These are phyloP conservation scores for Saccharomycopsis capsularis DNA, from an alignment of 805 yeast genomes.

Conservation along the genomic window DNA sequence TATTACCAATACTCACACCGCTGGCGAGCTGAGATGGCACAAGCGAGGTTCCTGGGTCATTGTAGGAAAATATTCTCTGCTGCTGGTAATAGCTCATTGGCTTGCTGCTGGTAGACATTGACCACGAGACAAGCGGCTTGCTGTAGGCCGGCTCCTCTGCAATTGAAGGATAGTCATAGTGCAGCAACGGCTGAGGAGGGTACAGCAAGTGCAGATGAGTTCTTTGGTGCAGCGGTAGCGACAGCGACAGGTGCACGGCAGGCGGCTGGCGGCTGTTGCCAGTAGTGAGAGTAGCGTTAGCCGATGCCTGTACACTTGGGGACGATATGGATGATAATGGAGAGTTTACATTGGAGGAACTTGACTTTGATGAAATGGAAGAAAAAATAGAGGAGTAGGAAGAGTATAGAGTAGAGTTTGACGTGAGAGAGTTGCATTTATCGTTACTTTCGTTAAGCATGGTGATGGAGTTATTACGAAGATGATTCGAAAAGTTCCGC, in stretches of 20 bases:
- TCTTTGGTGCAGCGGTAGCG: too few species aligned
- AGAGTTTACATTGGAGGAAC: background rate
- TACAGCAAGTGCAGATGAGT: background rate
- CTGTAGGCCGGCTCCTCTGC: background rate
- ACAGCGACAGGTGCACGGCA: background rate
- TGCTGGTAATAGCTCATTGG: background rate
- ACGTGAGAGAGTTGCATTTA: constrained; percentile 2
- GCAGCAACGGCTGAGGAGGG: background rate
- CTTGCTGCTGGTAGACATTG: background rate
- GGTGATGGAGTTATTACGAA: background rate
- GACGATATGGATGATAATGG: constrained; percentile 3
- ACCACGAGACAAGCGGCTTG: background rate
- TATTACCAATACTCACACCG: background rate
- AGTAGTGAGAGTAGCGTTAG: background rate
- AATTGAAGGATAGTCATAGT: background rate
- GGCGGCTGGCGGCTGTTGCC: background rate
- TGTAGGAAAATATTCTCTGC: background rate
- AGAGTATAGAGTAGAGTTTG: constrained; percentile 2
- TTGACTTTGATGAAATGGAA: background rate
- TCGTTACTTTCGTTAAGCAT: background rate
- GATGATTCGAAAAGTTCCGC: background rate
- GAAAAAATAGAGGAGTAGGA: constrained; percentile 2
- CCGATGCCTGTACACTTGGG: background rate
- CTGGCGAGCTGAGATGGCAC: too few species aligned
- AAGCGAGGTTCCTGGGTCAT: too few species aligned